Evolutionary conservation across 805 yeast species (phyloP), one percentile per base, ranked within the genome.

Genomic region (Alloascoidea africana): DNA sequence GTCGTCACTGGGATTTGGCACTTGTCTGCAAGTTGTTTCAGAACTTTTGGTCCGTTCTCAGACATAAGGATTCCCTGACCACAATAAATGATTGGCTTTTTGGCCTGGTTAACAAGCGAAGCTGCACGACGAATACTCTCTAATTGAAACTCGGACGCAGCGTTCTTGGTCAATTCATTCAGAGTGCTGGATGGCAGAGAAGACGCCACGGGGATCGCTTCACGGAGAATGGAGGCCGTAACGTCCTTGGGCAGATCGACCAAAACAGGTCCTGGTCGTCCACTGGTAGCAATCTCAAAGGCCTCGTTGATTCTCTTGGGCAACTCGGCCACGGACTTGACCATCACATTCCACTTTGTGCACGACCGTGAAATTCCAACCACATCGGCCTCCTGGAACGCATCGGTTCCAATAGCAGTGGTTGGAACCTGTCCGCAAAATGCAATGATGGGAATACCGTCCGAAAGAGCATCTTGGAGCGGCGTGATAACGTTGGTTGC

Each of bases 261-360:
- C 50, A 91, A 70, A 38, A 91, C 98, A 11, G 98, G 98, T 43
- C 98, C 98, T 38, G 98, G 98, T 59, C 98, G 76, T 35, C 98
- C 98, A 41, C 82, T 63, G 33, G 83, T 80, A 43, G 97, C 97
- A 46, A 91, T 91, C 64, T 89, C 96, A 52, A 91, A 91, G 17
- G 97, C 97, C 64, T 91, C 98, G 58, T 91, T 89, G 55, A 91
- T 89, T 54, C 97, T 73, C 52, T 84, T 73, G 43, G 98, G 98
- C 48, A 91, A 67, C 62, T 91, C 98, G 39, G 87, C 89, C 38
- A 91, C 89, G 54, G 72, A 72, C 60, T 85, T 91, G 41, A 91
- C 96, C 98, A 91, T 91, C 32, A 87, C 96, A 55, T 93, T 91
- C 98, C 98, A 91, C 60, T 91, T 91, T 42, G 98, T 86, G 68